Evolutionary conservation across 345 rosid genomes (phyloP), one percentile per base, ranked within the genome.

Genomic region (Noccaea caerulescens): DNA sequence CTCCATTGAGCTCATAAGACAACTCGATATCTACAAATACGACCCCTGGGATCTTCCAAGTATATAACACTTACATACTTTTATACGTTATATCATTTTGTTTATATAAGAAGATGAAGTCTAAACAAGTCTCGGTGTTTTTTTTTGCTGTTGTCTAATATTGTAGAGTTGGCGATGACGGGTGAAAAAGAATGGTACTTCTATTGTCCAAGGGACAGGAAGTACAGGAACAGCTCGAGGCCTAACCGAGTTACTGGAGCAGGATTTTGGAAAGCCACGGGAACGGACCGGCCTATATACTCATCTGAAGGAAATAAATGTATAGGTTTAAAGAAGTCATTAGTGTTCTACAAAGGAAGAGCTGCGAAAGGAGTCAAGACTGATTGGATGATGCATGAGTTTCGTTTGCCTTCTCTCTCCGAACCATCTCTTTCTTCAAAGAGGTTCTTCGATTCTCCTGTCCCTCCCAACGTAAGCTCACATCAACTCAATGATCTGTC

Each of bases 341-440:
- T 92, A 7, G 98, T 92, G 59, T 92, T 89, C 76, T 89, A 92
- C 82, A 86, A 76, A 80, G 98, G 98, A 12, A 85, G 88, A 81
- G 98, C 98, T 7, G 89, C 96, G 6, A 92, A 84, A 80, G 98
- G 98, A 49, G 80, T 81, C 71, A 92, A 92, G 83, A 92, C 96
- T 23, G 98, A 92, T 63, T 92, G 98, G 98, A 92, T 92, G 98
- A 92, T 92, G 98, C 96, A 92, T 68, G 98, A 92, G 89, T 92
- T 92, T 68, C 86, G 98, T 32, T 77, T 92, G 51, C 96, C 98
- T 70, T 83, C 89, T 65, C 87, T 86, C 55, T 44, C 82, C 4
- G 87, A 85, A 50, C 72, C 80, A 14, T 60, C 83, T 7, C 69
- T 61, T 5, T 68, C 81, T 8, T 43, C 84, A 10, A 84, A 83